Conservation (phyloP, 1,139 yeast species). For the Kodamaea arcana region DNA sequence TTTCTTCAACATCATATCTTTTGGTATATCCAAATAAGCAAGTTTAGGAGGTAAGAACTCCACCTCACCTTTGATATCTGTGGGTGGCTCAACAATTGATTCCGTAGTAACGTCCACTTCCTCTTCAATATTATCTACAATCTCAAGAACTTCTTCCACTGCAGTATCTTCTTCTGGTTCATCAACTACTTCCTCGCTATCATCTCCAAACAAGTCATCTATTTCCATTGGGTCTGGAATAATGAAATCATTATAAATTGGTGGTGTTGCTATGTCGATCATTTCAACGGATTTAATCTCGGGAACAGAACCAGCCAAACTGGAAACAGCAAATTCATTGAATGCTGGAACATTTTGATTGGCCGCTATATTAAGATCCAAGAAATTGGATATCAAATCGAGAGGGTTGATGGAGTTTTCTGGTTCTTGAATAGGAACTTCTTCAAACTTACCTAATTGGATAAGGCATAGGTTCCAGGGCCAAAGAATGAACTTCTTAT, state of each 20-base stretch:
- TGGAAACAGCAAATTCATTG: slow-evolving; percentile 15
- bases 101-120: slow-evolving; percentile 1
- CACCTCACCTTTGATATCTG: neutral
- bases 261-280: slow-evolving; percentile 14
- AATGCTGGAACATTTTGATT: slow-evolving; percentile 12
- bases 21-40: slow-evolving; percentile 49
- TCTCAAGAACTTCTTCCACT: slow-evolving; percentile 3
- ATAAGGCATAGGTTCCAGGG: slow-evolving; percentile 62
- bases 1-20: slow-evolving; percentile 38
- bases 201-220: slow-evolving; percentile 44
- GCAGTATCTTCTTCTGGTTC: slow-evolving; percentile 5
- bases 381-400: slow-evolving; percentile 31
- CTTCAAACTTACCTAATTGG: slow-evolving; percentile 39
- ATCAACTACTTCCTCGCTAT: slow-evolving; percentile 5
- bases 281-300: slow-evolving; percentile 11
- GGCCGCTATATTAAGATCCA: slow-evolving; percentile 30
- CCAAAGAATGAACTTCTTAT: slow-evolving; percentile 63
- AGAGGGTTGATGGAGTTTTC: slow-evolving; percentile 24
- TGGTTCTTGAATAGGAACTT: slow-evolving; percentile 1
- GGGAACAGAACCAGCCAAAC: slow-evolving; percentile 20
- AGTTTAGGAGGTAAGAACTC: slow-evolving; percentile 6
- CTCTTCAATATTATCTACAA: slow-evolving; percentile 3
- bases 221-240: slow-evolving; percentile 25
- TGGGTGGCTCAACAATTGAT: neutral
- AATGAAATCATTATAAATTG: slow-evolving; percentile 11